Evolutionary conservation across 129 eudicot genomes (phyloP).

Genomic region (Scalesia atractyloides): DNA sequence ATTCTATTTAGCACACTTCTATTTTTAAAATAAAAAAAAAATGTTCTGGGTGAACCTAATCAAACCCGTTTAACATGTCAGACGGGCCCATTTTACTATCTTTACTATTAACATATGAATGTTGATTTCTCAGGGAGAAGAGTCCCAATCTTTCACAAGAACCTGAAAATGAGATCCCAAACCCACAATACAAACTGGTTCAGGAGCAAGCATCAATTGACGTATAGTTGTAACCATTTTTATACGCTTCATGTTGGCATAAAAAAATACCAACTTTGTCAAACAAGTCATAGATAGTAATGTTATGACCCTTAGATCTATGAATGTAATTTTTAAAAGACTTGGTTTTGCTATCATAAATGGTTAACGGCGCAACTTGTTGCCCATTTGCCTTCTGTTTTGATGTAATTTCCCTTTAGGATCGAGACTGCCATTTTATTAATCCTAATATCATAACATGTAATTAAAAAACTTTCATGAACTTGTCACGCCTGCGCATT

Average conservation of each 20-base stretch:
- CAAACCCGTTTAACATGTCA: too few species aligned
- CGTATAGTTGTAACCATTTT: not conserved
- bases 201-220: constrained; percentile 17
- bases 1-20: too few species aligned
- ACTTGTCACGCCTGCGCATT: not conserved
- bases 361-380: too few species aligned
- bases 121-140: constrained; percentile 36
- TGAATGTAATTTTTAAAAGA: too few species aligned
- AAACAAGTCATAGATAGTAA: too few species aligned
- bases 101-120: constrained; percentile 7
- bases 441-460: not conserved
- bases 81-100: not conserved
- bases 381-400: too few species aligned
- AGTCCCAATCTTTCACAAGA: constrained; percentile 9
- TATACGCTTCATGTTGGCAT: not conserved
- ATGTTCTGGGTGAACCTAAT: too few species aligned
- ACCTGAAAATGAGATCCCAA: constrained; percentile 25
- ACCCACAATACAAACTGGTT: constrained; percentile 34
- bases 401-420: too few species aligned
- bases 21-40: too few species aligned
- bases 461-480: not conserved
- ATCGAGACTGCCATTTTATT: too few species aligned
- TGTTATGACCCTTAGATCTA: too few species aligned
- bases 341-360: too few species aligned
- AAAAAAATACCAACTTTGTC: not conserved